A percentile compares a stretch with the other conserved stretches of the same genome.
These are phyloP conservation scores for Trypanosoma conorhini DNA, from an alignment of 208 protist species.

Conservation along the genomic window DNA sequence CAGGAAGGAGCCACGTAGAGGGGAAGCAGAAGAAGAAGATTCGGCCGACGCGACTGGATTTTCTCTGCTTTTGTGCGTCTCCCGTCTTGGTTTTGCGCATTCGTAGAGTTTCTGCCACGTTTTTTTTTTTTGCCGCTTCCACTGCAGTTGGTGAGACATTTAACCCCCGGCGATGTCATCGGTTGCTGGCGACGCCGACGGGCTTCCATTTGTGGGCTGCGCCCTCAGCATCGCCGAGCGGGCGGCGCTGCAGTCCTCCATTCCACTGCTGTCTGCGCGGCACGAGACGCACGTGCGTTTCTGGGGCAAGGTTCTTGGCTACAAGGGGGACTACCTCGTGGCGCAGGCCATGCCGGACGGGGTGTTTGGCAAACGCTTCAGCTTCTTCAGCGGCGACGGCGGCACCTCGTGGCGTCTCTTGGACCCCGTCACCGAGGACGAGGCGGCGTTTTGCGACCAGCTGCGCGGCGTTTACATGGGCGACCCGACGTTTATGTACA, in stretches of 20 bases:
- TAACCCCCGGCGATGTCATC: slow-evolving; percentile 35
- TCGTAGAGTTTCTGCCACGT: background rate
- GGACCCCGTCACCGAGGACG: slow-evolving; percentile 56
- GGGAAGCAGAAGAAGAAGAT: background rate
- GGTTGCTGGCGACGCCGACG: slow-evolving; percentile 46
- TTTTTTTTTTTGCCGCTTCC: slow-evolving; percentile 8
- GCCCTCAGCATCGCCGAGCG: slow-evolving; percentile 64
- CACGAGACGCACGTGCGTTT: slow-evolving; percentile 52
- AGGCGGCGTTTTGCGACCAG: slow-evolving; percentile 78
- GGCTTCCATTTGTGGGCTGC: slow-evolving; percentile 58
- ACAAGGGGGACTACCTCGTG: slow-evolving; percentile 75
- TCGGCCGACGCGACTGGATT: background rate
- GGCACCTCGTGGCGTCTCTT: slow-evolving; percentile 76
- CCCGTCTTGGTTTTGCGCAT: background rate
- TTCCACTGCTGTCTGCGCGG: slow-evolving; percentile 68
- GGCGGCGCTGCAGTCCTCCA: slow-evolving; percentile 75
- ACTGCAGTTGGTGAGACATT: slow-evolving; percentile 3
- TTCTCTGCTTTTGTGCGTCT: background rate
- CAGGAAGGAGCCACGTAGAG: slow-evolving; percentile 1
- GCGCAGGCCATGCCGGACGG: slow-evolving; percentile 59
- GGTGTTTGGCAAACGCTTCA: slow-evolving; percentile 58
- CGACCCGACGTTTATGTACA: slow-evolving; percentile 81
- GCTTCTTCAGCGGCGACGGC: slow-evolving; percentile 84
- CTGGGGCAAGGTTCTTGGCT: slow-evolving; percentile 82
- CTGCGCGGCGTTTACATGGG: slow-evolving; percentile 86